phyloP scores from a whole-genome alignment of 129 eudicot species.

The Centrapalus pauciflorus region DNA sequence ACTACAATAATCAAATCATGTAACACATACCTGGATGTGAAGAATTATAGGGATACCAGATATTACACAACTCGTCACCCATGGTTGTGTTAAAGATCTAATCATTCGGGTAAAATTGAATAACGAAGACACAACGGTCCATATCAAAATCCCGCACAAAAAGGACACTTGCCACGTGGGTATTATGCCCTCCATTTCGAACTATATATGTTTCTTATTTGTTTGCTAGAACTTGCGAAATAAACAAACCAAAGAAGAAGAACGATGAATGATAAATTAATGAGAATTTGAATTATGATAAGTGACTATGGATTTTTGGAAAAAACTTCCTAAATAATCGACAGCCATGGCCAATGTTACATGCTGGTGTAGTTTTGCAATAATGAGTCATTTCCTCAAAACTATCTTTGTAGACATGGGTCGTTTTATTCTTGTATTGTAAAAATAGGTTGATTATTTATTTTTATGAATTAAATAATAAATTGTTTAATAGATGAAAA shows the following conservation, averaged over 20 bases:
- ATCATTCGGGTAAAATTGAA: conserved; percentile 54
- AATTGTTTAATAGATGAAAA: no score
- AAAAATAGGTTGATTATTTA: no score
- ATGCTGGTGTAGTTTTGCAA: no score
- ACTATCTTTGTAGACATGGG: no score
- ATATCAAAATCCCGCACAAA: conserved; percentile 53
- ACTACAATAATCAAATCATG: conserved; percentile 5
- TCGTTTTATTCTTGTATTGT: no score
- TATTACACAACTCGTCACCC: conserved; percentile 47
- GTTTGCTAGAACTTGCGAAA: not conserved
- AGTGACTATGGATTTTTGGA: conserved; percentile 6
- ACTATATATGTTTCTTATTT: conserved; percentile 7
- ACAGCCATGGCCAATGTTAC: no score
- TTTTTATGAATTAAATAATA: no score
- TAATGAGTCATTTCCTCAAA: no score
- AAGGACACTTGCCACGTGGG: conserved; percentile 62
- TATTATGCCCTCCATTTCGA: conserved; percentile 49
- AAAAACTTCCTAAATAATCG: conserved; percentile 8
- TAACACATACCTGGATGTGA: conserved; percentile 71
- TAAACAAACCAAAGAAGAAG: conserved; percentile 9
- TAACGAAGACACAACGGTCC: conserved; percentile 62
- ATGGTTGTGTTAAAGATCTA: conserved; percentile 74
- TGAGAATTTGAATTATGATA: no score
- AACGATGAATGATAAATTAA: no score
- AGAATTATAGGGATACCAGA: conserved; percentile 49